Evolutionary conservation across 805 yeast species (phyloP).

Genomic region (Lipomyces orientalis): DNA sequence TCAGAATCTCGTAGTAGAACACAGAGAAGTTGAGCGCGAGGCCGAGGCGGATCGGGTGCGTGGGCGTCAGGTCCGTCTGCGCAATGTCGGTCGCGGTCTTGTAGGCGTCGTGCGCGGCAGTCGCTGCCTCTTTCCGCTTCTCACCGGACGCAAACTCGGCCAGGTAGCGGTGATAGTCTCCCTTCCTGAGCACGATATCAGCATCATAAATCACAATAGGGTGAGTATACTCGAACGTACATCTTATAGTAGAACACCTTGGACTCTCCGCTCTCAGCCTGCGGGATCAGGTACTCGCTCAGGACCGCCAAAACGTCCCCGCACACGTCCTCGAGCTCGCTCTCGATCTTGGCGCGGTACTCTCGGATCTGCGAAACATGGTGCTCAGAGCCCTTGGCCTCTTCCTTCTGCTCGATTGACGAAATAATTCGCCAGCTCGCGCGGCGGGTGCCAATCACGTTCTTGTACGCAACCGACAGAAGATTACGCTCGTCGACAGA

Average conservation of each 20-base stretch:
- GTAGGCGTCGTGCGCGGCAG: conserved; percentile 92
- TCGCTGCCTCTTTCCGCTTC: conserved; percentile 93
- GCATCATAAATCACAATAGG: background rate
- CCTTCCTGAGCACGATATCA: conserved; percentile 56
- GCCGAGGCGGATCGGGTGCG: conserved; percentile 98
- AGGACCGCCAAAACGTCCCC: conserved; percentile 90
- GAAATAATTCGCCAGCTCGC: conserved; percentile 99
- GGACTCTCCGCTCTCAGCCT: conserved; percentile 96
- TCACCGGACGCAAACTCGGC: conserved; percentile 96
- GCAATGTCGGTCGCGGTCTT: conserved; percentile 97
- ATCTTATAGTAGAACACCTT: conserved; percentile 98
- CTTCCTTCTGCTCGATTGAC: conserved; percentile 98
- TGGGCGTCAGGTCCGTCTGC: conserved; percentile 96
- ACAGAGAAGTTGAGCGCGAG: conserved; percentile 92
- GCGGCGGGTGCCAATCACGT: conserved; percentile 98
- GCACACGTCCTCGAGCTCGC: conserved; percentile 92
- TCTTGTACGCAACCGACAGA: conserved; percentile 96
- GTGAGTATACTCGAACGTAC: conserved; percentile 43
- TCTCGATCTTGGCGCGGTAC: conserved; percentile 94
- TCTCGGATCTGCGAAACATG: conserved; percentile 92
- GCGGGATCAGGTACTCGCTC: conserved; percentile 87
- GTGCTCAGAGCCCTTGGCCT: conserved; percentile 85
- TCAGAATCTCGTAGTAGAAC: conserved; percentile 89
- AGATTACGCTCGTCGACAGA: conserved; percentile 98
- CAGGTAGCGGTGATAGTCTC: conserved; percentile 98